Evolutionary conservation across 805 yeast species (phyloP), one percentile per base, ranked within the genome.

Genomic region (Candida palmyrensis): DNA sequence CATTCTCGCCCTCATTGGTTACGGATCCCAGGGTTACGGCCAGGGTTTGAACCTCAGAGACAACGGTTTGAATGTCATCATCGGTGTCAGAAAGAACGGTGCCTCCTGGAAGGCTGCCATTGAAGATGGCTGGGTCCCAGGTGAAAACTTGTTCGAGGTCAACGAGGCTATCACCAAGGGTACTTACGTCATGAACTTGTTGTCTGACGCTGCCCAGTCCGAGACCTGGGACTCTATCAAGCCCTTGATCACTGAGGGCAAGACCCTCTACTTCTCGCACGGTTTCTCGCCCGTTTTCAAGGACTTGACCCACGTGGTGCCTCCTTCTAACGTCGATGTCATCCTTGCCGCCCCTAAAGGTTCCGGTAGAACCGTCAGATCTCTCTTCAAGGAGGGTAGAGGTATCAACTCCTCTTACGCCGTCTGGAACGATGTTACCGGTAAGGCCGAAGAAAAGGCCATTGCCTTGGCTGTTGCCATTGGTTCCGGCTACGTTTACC

Each of bases 1-100:
- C 67, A 92, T 98, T 42, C 74, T 92, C 60, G 97, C 98, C 50
- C 72, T 92, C 59, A 89, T 92, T 53, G 98, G 98, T 71, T 92
- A 92, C 81, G 98, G 98, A 63, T 90, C 98, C 49, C 98, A 92
- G 75, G 98, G 98, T 77, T 90, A 92, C 78, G 98, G 98, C 65
- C 98, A 92, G 77, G 97, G 97, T 71, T 80, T 92, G 55, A 92
- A 92, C 88, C 74, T 94, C 75, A 86, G 98, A 75, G 98, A 92
- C 78, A 90, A 92, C 59, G 98, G 98, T 69, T 69, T 92, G 60
- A 90, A 90, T 67, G 98, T 90, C 53, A 85, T 92, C 64, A 75
- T 92, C 52, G 98, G 98, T 80, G 98, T 92, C 57, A 81, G 98
- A 72, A 87, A 92, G 78, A 70, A 86, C 62, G 98, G 98, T 77